Percentiles rank a stretch among this genome's conserved stretches.
Conservation (phyloP, 805 yeast genomes). For the Debaryomyces tyrocola region DNA sequence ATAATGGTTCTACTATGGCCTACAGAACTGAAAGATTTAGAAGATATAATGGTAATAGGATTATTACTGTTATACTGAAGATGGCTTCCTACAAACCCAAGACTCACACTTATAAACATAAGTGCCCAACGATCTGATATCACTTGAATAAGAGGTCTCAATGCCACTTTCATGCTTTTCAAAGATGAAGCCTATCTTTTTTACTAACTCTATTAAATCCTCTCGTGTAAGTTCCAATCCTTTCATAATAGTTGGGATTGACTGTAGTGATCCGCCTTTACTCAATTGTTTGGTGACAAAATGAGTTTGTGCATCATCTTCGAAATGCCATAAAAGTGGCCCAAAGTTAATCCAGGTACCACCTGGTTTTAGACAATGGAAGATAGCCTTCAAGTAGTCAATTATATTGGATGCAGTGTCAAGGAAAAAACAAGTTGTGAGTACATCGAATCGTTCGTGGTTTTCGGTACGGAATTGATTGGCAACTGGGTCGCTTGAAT, state of each 20-base stretch:
- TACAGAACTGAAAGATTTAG: too few species aligned
- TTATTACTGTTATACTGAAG: background rate
- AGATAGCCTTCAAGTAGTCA: constrained; percentile 53
- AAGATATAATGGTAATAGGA: too few species aligned
- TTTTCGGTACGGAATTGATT: constrained; percentile 42
- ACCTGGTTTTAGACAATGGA: constrained; percentile 40
- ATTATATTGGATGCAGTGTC: constrained; percentile 63
- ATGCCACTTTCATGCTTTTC: constrained; percentile 43
- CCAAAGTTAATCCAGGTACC: constrained; percentile 70
- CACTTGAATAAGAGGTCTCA: constrained; percentile 54
- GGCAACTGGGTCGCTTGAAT: constrained; percentile 38
- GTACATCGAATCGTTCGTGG: constrained; percentile 38
- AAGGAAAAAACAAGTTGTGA: constrained; percentile 60
- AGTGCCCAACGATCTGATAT: constrained; percentile 48
- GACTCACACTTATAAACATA: constrained; percentile 64
- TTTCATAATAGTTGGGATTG: constrained; percentile 35
- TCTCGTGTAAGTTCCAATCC: constrained; percentile 63
- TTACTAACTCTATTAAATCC: constrained; percentile 50
- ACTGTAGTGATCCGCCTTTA: constrained; percentile 21
- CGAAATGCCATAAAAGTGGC: constrained; percentile 73
- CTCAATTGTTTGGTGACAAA: constrained; percentile 14
- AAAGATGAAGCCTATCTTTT: constrained; percentile 52
- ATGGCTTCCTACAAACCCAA: constrained; percentile 56
- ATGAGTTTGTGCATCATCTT: constrained; percentile 41
- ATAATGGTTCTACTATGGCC: background rate